Conservation (phyloP, 257 asterid species). For the Anisodus tanguticus region DNA sequence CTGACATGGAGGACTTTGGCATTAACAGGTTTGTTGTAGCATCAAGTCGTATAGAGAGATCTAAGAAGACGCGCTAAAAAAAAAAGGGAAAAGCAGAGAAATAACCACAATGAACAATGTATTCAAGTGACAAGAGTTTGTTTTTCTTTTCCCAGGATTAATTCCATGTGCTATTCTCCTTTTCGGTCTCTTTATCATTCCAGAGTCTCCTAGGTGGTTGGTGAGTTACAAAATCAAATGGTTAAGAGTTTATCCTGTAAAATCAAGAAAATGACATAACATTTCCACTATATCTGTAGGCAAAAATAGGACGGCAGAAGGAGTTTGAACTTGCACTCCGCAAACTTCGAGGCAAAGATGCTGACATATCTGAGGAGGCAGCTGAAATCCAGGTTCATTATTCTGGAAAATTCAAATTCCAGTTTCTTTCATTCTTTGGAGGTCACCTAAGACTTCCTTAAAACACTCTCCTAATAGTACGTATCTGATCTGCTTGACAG, state of each 20-base stretch:
- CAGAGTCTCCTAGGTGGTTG: conserved; percentile 97
- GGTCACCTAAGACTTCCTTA: background rate
- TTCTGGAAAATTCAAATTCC: conserved; percentile 22
- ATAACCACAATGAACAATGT: background rate
- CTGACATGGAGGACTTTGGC: conserved; percentile 81
- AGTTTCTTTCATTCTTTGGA: conserved; percentile 21
- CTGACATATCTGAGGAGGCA: conserved; percentile 75
- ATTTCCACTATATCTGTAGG: conserved; percentile 45
- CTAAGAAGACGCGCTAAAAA: background rate
- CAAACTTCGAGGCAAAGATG: conserved; percentile 68
- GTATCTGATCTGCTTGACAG: conserved; percentile 40
- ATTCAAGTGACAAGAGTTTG: conserved; percentile 19
- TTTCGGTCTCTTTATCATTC: conserved; percentile 70
- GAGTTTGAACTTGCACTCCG: conserved; percentile 77
- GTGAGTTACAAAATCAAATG: conserved; percentile 44
- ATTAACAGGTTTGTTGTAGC: conserved; percentile 56
- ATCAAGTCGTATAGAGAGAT: background rate
- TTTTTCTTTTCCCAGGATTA: conserved; percentile 60
- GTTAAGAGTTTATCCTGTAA: background rate
- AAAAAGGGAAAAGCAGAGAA: background rate
- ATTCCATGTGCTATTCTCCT: conserved; percentile 75
- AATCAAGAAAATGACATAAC: background rate
- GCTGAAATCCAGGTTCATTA: conserved; percentile 74
- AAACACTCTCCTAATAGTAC: background rate
- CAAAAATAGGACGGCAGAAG: conserved; percentile 64